Percentiles rank a stretch among this genome's conserved stretches.
Evolutionary conservation across 495 filamentous ascomycete species (phyloP).

Genomic region (Penicillium macrosclerotiorum): DNA sequence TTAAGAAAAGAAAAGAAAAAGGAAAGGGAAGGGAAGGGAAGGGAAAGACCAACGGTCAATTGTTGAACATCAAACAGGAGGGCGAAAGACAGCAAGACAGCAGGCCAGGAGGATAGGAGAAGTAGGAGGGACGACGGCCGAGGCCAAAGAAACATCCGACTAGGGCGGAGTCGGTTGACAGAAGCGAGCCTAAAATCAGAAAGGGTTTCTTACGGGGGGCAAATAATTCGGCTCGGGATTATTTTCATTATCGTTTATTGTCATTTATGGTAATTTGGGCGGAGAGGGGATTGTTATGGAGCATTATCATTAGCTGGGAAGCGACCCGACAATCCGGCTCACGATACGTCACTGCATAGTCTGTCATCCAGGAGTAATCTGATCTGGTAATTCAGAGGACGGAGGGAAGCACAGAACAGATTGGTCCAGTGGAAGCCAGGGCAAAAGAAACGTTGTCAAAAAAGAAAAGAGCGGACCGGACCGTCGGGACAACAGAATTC

Average conservation of each 20-base stretch:
- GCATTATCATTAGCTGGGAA: background rate
- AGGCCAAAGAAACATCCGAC: no score
- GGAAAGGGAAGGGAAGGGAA: background rate
- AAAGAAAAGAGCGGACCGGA: background rate
- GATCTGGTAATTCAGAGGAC: background rate
- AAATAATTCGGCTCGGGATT: background rate
- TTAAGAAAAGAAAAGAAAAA: background rate
- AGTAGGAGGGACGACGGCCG: no score
- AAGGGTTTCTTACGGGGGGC: no score
- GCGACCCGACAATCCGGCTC: background rate
- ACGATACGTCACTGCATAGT: conserved; percentile 1
- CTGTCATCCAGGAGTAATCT: background rate
- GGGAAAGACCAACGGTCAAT: background rate
- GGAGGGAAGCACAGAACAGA: background rate
- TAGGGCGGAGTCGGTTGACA: no score
- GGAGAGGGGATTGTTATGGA: background rate
- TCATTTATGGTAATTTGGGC: background rate
- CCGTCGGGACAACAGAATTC: background rate
- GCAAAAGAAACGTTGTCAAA: no score
- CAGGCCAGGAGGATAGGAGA: no score
- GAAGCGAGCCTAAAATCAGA: background rate
- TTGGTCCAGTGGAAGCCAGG: background rate
- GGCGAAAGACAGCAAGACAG: background rate
- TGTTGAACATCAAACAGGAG: background rate
- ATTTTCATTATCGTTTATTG: background rate